Base-by-base conservation (phyloP, 2,329 filamentous ascomycete species). In the Helotiales sp. region DNA sequence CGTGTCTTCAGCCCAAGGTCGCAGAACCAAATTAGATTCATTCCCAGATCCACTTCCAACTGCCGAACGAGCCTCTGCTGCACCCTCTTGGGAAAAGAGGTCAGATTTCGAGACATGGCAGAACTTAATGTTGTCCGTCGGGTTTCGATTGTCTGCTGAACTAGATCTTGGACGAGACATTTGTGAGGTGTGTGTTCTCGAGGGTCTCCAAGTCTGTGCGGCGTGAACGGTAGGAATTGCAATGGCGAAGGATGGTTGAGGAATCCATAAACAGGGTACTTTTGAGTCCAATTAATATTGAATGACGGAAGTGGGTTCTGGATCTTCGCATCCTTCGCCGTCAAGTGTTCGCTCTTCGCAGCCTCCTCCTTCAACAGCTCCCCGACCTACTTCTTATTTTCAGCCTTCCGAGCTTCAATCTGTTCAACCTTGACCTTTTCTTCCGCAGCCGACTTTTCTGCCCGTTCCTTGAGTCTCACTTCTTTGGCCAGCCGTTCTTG, bases 51-150 rank as follows among this genome's bases (percentile, higher is more conserved):
- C 55, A 43, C 55, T 43, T 30, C 22, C 47, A 34, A 20, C 24
- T 22, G 52, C 10, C n/a, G 34, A 43, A 24, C 20, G 7, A 43
- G 20, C 13, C 17, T 61, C 24, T 28, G 22, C 24, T n/a, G 58
- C 20, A 22, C 43, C 24, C 4, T 49, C 5, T 11, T 61, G 37
- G 3, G 50, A 34, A 26, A 63, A 28, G 5, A 52, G 34, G 13
- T 63, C 50, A 2, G 17, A 30, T 6, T 22, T 55, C n/a, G 49
- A 34, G 13, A 63, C 28, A 15, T 63, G 61, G 11, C 61, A 50
- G 34, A 63, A 63, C 13, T 57, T 32, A 3, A 63, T 55, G 1
- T 30, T 17, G 10, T 32, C 28, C 6, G 34, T 55, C 20, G 26
- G 3, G 20, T 22, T n/a, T 32, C 61, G 50, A 17, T 7, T 32